phyloP scores from a whole-genome alignment of 2,329 filamentous ascomycete genomes.

The Chalaropsis thielavioides region DNA sequence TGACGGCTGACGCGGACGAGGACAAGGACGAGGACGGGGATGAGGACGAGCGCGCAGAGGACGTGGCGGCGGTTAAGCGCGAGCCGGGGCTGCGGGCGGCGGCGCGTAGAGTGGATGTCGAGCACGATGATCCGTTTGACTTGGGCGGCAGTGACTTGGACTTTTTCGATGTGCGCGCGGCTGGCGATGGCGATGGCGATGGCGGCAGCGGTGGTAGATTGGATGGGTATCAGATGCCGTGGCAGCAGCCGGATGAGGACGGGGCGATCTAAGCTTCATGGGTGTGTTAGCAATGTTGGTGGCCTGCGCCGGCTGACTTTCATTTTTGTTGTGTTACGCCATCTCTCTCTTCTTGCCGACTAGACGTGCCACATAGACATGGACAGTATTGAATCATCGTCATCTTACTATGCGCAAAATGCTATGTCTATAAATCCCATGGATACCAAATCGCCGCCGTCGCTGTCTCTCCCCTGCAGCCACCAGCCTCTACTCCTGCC shows the following conservation, averaged over 20 bases:
- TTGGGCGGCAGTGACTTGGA: neutral
- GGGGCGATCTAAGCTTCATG: constrained; percentile 3
- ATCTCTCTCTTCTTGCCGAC: neutral
- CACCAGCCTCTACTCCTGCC: constrained; percentile 24
- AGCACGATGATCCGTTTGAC: neutral
- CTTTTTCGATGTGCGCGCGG: neutral
- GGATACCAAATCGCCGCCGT: too few relatives aligned
- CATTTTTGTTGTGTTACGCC: neutral
- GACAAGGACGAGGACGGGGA: neutral
- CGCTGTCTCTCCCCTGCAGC: neutral
- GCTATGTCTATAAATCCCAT: neutral
- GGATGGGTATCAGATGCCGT: neutral
- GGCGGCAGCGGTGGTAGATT: neutral
- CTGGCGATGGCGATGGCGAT: neutral
- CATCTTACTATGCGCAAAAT: neutral
- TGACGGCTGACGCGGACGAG: constrained; percentile 1
- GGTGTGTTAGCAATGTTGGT: too few relatives aligned
- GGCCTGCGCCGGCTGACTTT: too few relatives aligned
- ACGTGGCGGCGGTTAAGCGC: neutral
- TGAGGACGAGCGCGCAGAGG: neutral
- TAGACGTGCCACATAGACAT: neutral
- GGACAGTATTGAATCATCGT: neutral
- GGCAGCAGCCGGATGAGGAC: constrained; percentile 8
- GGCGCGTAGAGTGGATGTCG: too few relatives aligned
- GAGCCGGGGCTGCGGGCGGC: neutral